Evolutionary conservation across 2,329 filamentous ascomycete genomes (phyloP).

Genomic region (Madurella fahalii): DNA sequence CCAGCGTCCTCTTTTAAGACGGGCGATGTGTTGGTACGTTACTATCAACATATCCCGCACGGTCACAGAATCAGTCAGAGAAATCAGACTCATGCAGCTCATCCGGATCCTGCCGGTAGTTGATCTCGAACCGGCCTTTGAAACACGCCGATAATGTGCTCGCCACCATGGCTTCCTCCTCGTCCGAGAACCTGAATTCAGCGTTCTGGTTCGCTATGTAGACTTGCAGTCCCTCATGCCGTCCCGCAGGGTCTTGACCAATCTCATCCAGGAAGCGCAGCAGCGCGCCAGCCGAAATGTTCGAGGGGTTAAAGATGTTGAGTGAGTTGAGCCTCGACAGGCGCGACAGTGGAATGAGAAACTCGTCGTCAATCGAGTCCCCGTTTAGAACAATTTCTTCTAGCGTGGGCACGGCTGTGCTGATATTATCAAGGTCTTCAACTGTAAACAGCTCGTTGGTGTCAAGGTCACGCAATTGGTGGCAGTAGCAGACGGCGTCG

Average conservation of each 20-base stretch:
- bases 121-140: slow-evolving; percentile 33
- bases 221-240: slow-evolving; percentile 32
- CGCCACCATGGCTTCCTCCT: slow-evolving; percentile 27
- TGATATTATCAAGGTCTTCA: slow-evolving; percentile 46
- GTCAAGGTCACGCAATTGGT: slow-evolving; percentile 49
- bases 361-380: slow-evolving; percentile 45
- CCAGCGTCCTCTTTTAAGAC: too few relatives aligned
- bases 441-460: slow-evolving; percentile 47
- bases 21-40: too few relatives aligned
- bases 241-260: slow-evolving; percentile 14
- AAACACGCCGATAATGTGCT: slow-evolving; percentile 25
- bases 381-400: slow-evolving; percentile 56
- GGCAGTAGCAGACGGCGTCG: slow-evolving; percentile 46
- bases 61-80: not conserved
- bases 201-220: slow-evolving; percentile 32
- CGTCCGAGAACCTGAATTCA: slow-evolving; percentile 26
- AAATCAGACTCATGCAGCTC: slow-evolving; percentile 36
- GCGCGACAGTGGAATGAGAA: slow-evolving; percentile 35
- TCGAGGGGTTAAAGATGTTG: slow-evolving; percentile 50
- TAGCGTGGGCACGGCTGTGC: slow-evolving; percentile 42
- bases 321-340: slow-evolving; percentile 49
- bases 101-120: slow-evolving; percentile 32
- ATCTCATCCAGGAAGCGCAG: slow-evolving; percentile 38
- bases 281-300: slow-evolving; percentile 51
- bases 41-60: too few relatives aligned